These are phyloP conservation scores for Stephania yunnanensis DNA, from an alignment of 164 flowering plant genomes.

Conservation along the genomic window DNA sequence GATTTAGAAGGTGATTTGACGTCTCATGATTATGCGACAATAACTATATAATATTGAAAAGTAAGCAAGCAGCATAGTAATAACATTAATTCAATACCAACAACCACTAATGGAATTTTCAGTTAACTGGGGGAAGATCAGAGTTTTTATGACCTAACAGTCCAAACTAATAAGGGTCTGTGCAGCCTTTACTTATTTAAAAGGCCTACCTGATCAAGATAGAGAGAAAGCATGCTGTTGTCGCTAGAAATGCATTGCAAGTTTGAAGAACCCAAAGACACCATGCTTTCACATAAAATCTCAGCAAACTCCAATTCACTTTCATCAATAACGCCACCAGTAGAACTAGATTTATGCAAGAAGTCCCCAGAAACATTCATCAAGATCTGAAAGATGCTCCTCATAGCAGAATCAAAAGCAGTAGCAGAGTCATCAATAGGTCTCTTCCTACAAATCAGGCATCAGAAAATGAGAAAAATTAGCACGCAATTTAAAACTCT, in stretches of 20 bases:
- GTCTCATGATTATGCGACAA: neutral
- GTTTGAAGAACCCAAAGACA: constrained; percentile 73
- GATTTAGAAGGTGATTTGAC: neutral
- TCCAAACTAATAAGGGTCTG: neutral
- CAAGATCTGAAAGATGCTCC: constrained; percentile 60
- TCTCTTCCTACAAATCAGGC: constrained; percentile 61
- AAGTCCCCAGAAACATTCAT: constrained; percentile 69
- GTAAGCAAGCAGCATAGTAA: neutral
- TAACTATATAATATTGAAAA: neutral
- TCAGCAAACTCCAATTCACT: constrained; percentile 91
- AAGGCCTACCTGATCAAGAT: constrained; percentile 70
- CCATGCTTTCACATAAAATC: constrained; percentile 89
- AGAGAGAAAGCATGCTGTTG: constrained; percentile 38
- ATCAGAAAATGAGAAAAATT: constrained; percentile 9
- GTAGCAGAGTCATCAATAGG: constrained; percentile 62
- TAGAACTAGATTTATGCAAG: constrained; percentile 38
- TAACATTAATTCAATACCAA: neutral
- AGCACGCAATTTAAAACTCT: constrained; percentile 2
- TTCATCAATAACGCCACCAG: constrained; percentile 45
- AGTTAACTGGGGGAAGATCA: neutral
- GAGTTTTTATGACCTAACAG: neutral
- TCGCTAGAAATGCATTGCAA: constrained; percentile 64
- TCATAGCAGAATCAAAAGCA: constrained; percentile 78
- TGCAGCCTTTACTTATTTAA: neutral
- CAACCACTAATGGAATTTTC: neutral